phyloP scores from a whole-genome alignment of 495 filamentous ascomycete genomes.

The Aspergillus olivimuriae region DNA sequence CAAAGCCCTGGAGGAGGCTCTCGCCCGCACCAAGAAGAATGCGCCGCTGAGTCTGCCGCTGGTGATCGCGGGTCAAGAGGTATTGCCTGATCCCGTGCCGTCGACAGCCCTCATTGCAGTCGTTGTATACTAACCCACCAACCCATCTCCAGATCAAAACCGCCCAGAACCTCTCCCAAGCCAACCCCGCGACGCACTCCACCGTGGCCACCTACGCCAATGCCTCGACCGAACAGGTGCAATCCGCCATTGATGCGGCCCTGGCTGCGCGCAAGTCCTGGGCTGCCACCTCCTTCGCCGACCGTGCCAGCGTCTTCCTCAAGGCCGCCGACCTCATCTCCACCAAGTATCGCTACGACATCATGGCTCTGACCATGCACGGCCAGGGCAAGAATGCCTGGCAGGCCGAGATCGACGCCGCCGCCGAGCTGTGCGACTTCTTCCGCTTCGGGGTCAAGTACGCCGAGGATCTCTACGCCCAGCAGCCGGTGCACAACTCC shows the following conservation, averaged over 20 bases:
- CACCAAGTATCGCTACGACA: conserved; percentile 84
- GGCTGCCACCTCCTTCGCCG: conserved; percentile 76
- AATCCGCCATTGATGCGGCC: conserved; percentile 69
- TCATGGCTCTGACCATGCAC: conserved; percentile 90
- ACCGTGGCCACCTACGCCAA: conserved; percentile 72
- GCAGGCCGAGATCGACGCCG: conserved; percentile 95
- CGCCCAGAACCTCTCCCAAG: conserved; percentile 53
- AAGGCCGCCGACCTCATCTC: conserved; percentile 87
- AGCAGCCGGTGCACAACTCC: conserved; percentile 72
- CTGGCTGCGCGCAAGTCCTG: conserved; percentile 74
- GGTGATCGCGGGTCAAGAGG: conserved; percentile 72
- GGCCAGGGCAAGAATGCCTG: conserved; percentile 95
- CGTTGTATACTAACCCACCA: neutral
- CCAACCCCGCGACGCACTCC: conserved; percentile 71
- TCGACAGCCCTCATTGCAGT: no score
- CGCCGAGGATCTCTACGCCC: conserved; percentile 78
- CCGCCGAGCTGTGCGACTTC: conserved; percentile 88
- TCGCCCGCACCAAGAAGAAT: conserved; percentile 53
- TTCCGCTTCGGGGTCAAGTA: conserved; percentile 81
- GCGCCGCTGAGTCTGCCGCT: conserved; percentile 67
- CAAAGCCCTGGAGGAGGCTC: conserved; percentile 60
- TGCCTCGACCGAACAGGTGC: conserved; percentile 65
- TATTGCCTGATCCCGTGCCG: no score
- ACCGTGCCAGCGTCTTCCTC: conserved; percentile 88
- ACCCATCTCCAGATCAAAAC: conserved; percentile 32